Evolutionary conservation across 441 rosid genomes (phyloP).

Genomic region (Capsella rubella): DNA sequence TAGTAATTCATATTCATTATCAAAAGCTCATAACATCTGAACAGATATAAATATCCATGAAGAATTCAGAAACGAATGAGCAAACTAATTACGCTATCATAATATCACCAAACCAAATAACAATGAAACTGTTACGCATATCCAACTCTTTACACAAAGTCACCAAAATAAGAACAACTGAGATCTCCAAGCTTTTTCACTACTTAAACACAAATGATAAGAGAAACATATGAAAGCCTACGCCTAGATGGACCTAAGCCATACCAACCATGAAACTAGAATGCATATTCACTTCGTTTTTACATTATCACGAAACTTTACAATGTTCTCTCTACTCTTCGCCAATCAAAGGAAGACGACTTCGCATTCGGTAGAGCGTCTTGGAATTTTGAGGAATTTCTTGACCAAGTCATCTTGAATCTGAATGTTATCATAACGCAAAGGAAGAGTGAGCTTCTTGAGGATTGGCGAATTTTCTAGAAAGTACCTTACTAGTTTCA

Average conservation of each 20-base stretch:
- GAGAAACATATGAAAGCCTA: no score
- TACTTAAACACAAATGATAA: no score
- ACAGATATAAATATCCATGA: no score
- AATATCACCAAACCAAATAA: no score
- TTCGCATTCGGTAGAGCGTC: not conserved
- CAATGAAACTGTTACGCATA: no score
- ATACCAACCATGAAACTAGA: not conserved
- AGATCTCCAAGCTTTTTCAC: no score
- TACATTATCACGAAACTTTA: not conserved
- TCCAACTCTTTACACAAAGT: no score
- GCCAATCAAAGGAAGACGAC: not conserved
- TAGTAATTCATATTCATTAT: no score
- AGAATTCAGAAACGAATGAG: no score
- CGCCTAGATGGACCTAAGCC: not conserved
- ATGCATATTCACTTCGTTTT: not conserved
- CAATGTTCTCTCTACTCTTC: not conserved
- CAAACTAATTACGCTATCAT: no score
- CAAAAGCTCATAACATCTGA: no score
- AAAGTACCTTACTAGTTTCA: constrained; percentile 12
- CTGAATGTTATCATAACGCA: not conserved
- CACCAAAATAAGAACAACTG: no score
- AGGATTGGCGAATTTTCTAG: constrained; percentile 9
- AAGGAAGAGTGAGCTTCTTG: constrained; percentile 14
- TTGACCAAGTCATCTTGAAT: not conserved
- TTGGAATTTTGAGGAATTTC: not conserved